Evolutionary conservation across 1,284 basidiomycete genomes (phyloP), one percentile per base, ranked within the genome.

Genomic region (Ganoderma multipileum): DNA sequence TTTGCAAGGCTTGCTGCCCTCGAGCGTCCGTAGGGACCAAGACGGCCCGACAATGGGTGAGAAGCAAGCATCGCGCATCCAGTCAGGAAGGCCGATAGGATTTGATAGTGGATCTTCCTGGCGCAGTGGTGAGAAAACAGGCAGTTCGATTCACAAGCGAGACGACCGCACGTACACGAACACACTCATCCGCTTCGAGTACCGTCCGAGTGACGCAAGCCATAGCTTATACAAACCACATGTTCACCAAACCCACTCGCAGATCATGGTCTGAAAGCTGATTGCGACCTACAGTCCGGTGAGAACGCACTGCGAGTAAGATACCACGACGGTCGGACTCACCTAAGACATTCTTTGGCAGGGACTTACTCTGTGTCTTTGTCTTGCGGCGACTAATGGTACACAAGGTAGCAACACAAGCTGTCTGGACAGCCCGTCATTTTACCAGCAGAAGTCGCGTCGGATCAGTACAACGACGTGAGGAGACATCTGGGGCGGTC

Each of bases 1-100:
- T 68, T 47, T 38, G 59, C 64, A 39, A 16, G 16, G 20, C 60
- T 58, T 23, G 30, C 30, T n/a, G 30, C 18, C 33, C 55, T 61
- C 67, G 57, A 60, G 20, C 41, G 30, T 30, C 55, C 63, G 67
- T 66, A 64, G 67, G 65, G 59, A 47, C 41, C 28, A 28, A 9
- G n/a, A 14, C 33, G 71, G 71, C 61, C 71, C 69, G 69, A 59
- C 33, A 28, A 30, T 26, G 23, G 54, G 71, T 72, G 71, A 63
- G 71, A 72, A 70, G n/a, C 28, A 6, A 18, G 16, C 23, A 30
- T 20, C 28, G 28, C 26, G 33, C 18, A 38, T 36, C 55, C 30
- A 36, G 33, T 38, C 33, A 58, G 8, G 33, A 58, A 58, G 55
- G 33, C 28, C 20, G 39, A 58, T 52, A 39, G 60, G 50, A 41